Evolutionary conservation across 2,329 filamentous ascomycete genomes (phyloP).

Genomic region (Botrytis aclada): DNA sequence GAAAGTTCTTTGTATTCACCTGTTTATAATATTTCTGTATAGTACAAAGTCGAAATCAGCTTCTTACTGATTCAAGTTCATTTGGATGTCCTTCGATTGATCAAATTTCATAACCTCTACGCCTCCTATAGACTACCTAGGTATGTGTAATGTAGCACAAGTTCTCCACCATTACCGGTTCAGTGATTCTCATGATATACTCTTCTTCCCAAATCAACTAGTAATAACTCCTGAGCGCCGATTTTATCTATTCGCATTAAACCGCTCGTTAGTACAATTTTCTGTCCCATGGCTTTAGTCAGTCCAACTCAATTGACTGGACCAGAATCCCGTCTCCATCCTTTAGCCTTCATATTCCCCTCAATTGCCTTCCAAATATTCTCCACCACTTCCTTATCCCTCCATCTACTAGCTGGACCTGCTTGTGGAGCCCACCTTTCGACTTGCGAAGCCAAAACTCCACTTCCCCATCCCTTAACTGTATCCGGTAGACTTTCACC

Average conservation of each 20-base stretch:
- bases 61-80: background rate
- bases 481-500: conserved; percentile 76
- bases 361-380: conserved; percentile 89
- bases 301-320: conserved; percentile 39
- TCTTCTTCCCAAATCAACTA: conserved; percentile 8
- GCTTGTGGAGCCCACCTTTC: conserved; percentile 71
- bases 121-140: background rate
- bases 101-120: conserved; percentile 9
- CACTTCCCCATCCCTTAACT: conserved; percentile 80
- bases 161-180: background rate
- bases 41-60: background rate
- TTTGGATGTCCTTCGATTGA: background rate
- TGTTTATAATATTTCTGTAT: background rate
- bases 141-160: background rate
- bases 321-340: conserved; percentile 73
- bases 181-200: background rate
- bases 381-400: conserved; percentile 91
- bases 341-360: conserved; percentile 78
- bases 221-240: conserved; percentile 16
- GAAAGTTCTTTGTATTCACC: background rate
- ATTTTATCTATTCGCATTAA: conserved; percentile 5
- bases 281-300: background rate
- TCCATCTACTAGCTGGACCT: conserved; percentile 56
- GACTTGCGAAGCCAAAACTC: conserved; percentile 74
- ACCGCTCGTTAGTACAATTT: conserved; percentile 2